Percentiles rank a stretch among this genome's conserved stretches.
phyloP scores from a whole-genome alignment of 495 filamentous ascomycete species.

The Aspergillus nanangensis region DNA sequence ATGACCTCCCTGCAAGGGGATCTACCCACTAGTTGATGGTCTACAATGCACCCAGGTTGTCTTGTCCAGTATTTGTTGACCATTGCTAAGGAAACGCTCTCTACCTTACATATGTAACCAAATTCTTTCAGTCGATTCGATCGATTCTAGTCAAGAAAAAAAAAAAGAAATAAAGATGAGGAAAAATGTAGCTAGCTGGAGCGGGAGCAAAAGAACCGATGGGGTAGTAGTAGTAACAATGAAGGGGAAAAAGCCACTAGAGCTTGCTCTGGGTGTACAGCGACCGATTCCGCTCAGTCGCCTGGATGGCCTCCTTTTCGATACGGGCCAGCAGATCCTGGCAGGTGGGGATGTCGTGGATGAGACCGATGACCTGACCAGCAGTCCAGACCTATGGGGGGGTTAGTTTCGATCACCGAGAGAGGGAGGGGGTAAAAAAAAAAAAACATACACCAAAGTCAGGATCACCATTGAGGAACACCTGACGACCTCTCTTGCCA shows the following conservation, averaged over 20 bases:
- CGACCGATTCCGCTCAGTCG: slow-evolving; percentile 32
- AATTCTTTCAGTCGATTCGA: neutral
- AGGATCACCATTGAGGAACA: slow-evolving; percentile 88
- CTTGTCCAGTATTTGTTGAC: too few species aligned
- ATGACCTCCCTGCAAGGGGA: neutral
- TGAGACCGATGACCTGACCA: slow-evolving; percentile 66
- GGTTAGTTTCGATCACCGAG: neutral
- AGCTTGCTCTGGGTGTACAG: slow-evolving; percentile 41
- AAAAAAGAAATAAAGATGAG: slow-evolving; percentile 6
- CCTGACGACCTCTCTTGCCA: slow-evolving; percentile 84
- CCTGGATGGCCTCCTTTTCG: slow-evolving; percentile 59
- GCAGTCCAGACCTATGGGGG: slow-evolving; percentile 62
- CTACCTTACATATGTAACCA: neutral
- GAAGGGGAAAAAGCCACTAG: too few species aligned
- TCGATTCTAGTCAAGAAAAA: neutral
- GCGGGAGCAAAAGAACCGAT: too few species aligned
- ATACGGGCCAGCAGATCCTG: slow-evolving; percentile 53
- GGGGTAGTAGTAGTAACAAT: too few species aligned
- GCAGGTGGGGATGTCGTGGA: slow-evolving; percentile 67
- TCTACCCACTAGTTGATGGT: too few species aligned
- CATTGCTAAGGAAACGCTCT: neutral
- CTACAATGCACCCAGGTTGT: too few species aligned
- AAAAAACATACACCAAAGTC: slow-evolving; percentile 73
- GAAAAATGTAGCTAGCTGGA: too few species aligned
- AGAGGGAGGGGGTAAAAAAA: slow-evolving; percentile 1